phyloP scores from a whole-genome alignment of 108 stramenopile species.

The Nitzschia sp. region DNA sequence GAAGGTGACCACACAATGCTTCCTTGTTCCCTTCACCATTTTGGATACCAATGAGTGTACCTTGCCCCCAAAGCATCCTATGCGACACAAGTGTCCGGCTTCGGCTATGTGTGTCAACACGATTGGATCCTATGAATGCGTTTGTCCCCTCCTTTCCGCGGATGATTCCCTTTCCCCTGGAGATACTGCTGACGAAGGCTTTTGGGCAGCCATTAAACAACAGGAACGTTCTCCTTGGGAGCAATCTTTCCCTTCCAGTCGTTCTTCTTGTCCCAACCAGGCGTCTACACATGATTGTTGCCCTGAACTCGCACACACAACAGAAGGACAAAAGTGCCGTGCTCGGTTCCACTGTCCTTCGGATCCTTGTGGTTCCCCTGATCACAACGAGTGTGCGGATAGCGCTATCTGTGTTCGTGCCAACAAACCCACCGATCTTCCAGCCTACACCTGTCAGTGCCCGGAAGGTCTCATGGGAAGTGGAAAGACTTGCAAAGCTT shows the following conservation, averaged over 20 bases:
- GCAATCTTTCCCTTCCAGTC: constrained; percentile 42
- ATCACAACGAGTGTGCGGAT: constrained; percentile 49
- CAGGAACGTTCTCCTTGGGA: constrained; percentile 62
- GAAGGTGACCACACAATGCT: constrained; percentile 68
- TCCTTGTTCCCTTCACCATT: constrained; percentile 85
- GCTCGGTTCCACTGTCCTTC: constrained; percentile 61
- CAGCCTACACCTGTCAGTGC: constrained; percentile 66
- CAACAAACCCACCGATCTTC: constrained; percentile 41
- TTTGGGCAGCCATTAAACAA: constrained; percentile 35
- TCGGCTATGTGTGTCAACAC: constrained; percentile 85
- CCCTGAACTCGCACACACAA: constrained; percentile 40
- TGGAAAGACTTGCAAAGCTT: constrained; percentile 54
- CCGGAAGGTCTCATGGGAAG: constrained; percentile 76
- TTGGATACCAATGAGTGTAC: constrained; percentile 87
- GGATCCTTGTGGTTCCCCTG: constrained; percentile 51
- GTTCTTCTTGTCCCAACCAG: constrained; percentile 53
- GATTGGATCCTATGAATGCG: constrained; percentile 87
- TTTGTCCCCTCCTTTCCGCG: constrained; percentile 56
- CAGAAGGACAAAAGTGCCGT: constrained; percentile 62
- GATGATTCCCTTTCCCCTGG: neutral
- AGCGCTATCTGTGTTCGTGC: constrained; percentile 63
- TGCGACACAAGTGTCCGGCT: constrained; percentile 73
- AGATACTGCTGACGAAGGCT: constrained; percentile 31
- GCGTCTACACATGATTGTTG: constrained; percentile 65
- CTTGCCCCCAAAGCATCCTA: constrained; percentile 59